These are phyloP conservation scores for Golubevia sp. DNA, from an alignment of 1,284 basidiomycete species.

Conservation along the genomic window DNA sequence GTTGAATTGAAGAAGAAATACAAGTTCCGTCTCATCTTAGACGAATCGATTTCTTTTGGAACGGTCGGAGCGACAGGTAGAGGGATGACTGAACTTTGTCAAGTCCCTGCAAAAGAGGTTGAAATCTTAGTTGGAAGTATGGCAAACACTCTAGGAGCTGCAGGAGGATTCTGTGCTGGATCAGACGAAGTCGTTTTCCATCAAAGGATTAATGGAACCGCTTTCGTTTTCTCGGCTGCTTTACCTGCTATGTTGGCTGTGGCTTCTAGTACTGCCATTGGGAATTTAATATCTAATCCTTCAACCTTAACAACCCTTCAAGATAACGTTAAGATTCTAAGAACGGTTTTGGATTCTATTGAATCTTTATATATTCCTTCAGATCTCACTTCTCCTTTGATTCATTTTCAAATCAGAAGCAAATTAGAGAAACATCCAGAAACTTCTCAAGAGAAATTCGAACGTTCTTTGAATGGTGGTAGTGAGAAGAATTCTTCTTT, in stretches of 20 bases:
- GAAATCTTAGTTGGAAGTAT: slow-evolving; percentile 55
- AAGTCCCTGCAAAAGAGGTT: slow-evolving; percentile 44
- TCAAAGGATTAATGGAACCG: slow-evolving; percentile 58
- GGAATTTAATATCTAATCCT: slow-evolving; percentile 63
- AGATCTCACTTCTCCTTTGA: slow-evolving; percentile 80
- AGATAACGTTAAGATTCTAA: slow-evolving; percentile 78
- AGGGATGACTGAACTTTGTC: slow-evolving; percentile 51
- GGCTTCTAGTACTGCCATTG: background rate
- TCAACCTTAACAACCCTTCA: slow-evolving; percentile 76
- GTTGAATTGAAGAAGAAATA: slow-evolving; percentile 51
- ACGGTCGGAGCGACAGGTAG: slow-evolving; percentile 49
- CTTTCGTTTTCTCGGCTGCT: slow-evolving; percentile 53
- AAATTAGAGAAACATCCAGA: slow-evolving; percentile 43
- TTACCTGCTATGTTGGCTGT: background rate
- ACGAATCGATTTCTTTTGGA: slow-evolving; percentile 56
- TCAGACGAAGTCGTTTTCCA: slow-evolving; percentile 51
- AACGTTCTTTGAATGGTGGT: slow-evolving; percentile 1
- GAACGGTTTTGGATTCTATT: slow-evolving; percentile 74
- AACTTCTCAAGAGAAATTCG: slow-evolving; percentile 32
- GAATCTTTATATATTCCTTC: slow-evolving; percentile 81
- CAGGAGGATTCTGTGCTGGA: slow-evolving; percentile 58
- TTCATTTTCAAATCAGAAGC: slow-evolving; percentile 76
- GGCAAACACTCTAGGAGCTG: slow-evolving; percentile 51
- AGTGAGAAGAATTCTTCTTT: no score
- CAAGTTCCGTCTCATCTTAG: slow-evolving; percentile 58